Base-by-base conservation (phyloP, 495 filamentous ascomycete species). In the Pyrenula massariospora region DNA sequence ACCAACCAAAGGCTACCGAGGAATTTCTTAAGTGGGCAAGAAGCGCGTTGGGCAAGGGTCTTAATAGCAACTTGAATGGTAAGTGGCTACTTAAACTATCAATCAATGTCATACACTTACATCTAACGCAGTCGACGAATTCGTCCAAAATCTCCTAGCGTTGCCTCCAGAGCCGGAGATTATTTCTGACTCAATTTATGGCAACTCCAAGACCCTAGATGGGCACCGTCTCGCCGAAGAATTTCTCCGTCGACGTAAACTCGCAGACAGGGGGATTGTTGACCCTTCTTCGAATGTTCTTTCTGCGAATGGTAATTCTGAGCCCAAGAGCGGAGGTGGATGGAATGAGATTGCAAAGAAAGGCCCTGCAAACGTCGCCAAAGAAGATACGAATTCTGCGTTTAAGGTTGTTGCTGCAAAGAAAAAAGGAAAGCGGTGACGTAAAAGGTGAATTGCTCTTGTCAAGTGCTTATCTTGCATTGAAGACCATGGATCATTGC, bases 331-430 rank as follows among this genome's bases (percentile, higher is more conserved):
- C 55, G 50, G 53, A 20, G 86, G 89, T 56, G 93, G 93, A 23
- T 97, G 93, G 93, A 95, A 81, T 64, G 94, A 97, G 73, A 93
- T 98, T 61, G 93, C 93, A 10, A 96, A 96, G 83, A 95, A 96
- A 79, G 81, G 83, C 3, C 77, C 76, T 23, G 65, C 71, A 11
- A 77, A 75, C 61, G 68, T 69, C 15, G 75, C 73, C 12, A 69
- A 78, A 62, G 78, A 81, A 58, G 74, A 79, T 54, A 69, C 73
- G 58, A 69, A 75, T 58, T 77, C 72, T 65, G 81, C 81, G 3
- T 97, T 96, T 73, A 89, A 89, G 75, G 86, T 97, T 49, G 92
- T 97, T 48, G 82, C 87, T 50, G 80, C 84, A 58, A 91, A 94
- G 70, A 97, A 96, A 82, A 95, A 94, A 81, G 87, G 89, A 58